Percentiles rank a stretch among this genome's conserved stretches.
phyloP scores from a whole-genome alignment of 345 rosid species.

The Pugionium dolabratum region DNA sequence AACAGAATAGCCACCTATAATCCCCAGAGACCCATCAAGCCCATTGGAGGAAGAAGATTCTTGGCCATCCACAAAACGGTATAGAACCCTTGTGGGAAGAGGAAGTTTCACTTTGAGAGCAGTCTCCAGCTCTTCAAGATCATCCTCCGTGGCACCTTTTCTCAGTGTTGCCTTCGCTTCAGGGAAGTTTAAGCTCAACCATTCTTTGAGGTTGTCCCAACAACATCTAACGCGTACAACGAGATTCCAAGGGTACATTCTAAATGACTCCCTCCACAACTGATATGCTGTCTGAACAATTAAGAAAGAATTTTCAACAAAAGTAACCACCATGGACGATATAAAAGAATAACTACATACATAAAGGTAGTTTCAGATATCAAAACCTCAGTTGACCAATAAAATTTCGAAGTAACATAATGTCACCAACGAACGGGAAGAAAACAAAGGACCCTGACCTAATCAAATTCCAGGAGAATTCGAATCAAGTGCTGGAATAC shows the following conservation, averaged over 20 bases:
- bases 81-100: constrained; percentile 71
- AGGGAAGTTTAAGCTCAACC: constrained; percentile 67
- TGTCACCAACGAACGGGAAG: not conserved
- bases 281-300: constrained; percentile 57
- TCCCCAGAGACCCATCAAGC: constrained; percentile 44
- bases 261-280: constrained; percentile 70
- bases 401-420: too few relatives aligned
- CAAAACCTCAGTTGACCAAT: too few relatives aligned
- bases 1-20: constrained; percentile 78
- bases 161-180: constrained; percentile 70
- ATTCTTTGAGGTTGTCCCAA: constrained; percentile 64
- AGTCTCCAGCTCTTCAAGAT: constrained; percentile 53
- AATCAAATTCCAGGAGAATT: too few relatives aligned
- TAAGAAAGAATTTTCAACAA: not conserved
- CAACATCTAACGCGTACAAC: constrained; percentile 71
- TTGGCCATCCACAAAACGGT: constrained; percentile 86
- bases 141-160: constrained; percentile 75
- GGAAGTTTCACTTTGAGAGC: constrained; percentile 67
- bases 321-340: not conserved
- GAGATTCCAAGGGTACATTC: constrained; percentile 82
- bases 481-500: too few relatives aligned
- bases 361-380: too few relatives aligned
- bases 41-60: constrained; percentile 21
- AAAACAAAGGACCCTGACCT: not conserved
- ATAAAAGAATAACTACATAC: not conserved